Evolutionary conservation across 1,139 yeast genomes (phyloP), one percentile per base, ranked within the genome.

Genomic region (Nakaseomyces bracarensis): DNA sequence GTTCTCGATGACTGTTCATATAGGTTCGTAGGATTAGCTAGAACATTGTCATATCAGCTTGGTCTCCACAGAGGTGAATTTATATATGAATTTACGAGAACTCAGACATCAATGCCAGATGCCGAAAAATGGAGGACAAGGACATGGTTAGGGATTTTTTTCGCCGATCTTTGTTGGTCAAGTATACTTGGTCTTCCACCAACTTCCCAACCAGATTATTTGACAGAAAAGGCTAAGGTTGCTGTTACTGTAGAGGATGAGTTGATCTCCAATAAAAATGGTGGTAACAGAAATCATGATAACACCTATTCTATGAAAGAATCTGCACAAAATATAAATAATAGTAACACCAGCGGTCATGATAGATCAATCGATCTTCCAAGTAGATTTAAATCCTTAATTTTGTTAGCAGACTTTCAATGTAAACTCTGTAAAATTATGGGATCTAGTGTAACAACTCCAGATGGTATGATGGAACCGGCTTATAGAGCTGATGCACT

Each of bases 1-100:
- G 94, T 89, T 8, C 69, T 89, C 47, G 97, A 89, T 64, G 97
- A 89, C 58, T 81, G 93, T 54, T 82, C 95, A 1, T 87, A 86
- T 57, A 70, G 97, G 54, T 87, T 86, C 61, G 77, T 85, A 18
- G 94, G 95, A 0, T 68, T 87, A 39, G 96, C 96, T 2, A 86
- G 86, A 52, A 79, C 82, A 46, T 67, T 89, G 40, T 85, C 94
- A 0, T 74, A 83, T 54, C 97, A 89, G 59, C 65, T 89, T 35
- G 97, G 97, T n/a, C 69, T 89, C 49, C 97, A 89, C 60, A 70
- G 96, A 50, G 96, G 96, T 15, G 84, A 84, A 58, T 89, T 87
- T 57, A 85, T 87, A 51, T 80, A 82, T 50, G 97, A 89, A 57
- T 89, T 89, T 53, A 81, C 93, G 9, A 72, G 97, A 53, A 84